Evolutionary conservation across 164 flowering plant genomes (phyloP).

Genomic region (Piper longum): DNA sequence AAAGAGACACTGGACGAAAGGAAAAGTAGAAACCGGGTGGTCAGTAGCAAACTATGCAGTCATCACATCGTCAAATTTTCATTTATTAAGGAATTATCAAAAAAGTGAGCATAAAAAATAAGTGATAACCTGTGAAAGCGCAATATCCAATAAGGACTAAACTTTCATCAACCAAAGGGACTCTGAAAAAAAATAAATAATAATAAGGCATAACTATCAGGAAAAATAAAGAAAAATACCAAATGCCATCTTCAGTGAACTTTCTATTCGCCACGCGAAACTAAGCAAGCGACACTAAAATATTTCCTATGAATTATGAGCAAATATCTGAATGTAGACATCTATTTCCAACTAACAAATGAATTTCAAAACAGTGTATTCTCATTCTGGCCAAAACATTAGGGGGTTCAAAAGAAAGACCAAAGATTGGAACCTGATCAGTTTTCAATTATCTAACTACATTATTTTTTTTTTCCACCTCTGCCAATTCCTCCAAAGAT

Average conservation of each 20-base stretch:
- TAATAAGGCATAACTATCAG: not conserved
- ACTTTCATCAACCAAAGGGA: constrained; percentile 69
- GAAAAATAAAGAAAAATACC: no score
- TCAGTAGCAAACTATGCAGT: not conserved
- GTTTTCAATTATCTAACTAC: no score
- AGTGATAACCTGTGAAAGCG: constrained; percentile 51
- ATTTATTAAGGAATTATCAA: not conserved
- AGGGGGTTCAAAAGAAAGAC: not conserved
- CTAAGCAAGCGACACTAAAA: no score
- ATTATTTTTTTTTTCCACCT: not conserved
- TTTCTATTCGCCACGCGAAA: not conserved
- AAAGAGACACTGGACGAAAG: constrained; percentile 35
- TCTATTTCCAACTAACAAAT: not conserved
- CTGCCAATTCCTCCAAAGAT: not conserved
- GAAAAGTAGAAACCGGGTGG: constrained; percentile 7
- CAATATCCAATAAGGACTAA: constrained; percentile 70
- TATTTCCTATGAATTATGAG: not conserved
- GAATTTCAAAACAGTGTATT: no score
- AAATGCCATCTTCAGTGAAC: not conserved
- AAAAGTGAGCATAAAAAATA: not conserved
- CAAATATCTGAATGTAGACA: not conserved
- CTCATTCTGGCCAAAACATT: not conserved
- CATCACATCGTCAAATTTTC: not conserved
- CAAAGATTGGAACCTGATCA: not conserved
- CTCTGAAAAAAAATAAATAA: constrained; percentile 27